A percentile compares a stretch with the other conserved stretches of the same genome.
Evolutionary conservation across 1,284 basidiomycete genomes (phyloP).

Genomic region (Chondrostereum purpureum): DNA sequence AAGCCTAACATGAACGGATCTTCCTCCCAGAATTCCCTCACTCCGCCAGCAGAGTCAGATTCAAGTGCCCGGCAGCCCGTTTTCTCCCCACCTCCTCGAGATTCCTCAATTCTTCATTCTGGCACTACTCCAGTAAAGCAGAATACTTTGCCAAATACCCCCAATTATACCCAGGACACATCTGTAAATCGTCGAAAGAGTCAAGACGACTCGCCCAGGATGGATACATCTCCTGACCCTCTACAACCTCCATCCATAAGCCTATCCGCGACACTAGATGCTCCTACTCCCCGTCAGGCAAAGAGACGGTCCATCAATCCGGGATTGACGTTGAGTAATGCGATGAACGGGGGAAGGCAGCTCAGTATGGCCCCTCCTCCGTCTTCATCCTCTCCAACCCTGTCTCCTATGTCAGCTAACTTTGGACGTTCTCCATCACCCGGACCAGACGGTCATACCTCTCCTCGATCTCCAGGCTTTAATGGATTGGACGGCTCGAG

Average conservation of each 20-base stretch:
- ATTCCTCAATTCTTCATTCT: slow-evolving; percentile 15
- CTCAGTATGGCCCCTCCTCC: slow-evolving; percentile 13
- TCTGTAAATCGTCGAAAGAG: slow-evolving; percentile 1
- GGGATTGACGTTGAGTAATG: slow-evolving; percentile 28
- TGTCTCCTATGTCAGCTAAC: slow-evolving; percentile 28
- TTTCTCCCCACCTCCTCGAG: slow-evolving; percentile 17
- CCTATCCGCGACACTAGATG: neutral
- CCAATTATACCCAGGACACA: slow-evolving; percentile 19
- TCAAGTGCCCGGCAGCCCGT: slow-evolving; percentile 4
- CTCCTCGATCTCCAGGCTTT: slow-evolving; percentile 27
- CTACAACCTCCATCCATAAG: neutral
- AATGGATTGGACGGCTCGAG: slow-evolving; percentile 24
- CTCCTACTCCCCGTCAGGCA: slow-evolving; percentile 23
- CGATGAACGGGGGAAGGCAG: no score
- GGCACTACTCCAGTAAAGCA: slow-evolving; percentile 24
- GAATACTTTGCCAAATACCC: slow-evolving; percentile 29
- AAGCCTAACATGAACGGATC: slow-evolving; percentile 10
- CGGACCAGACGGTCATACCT: slow-evolving; percentile 19
- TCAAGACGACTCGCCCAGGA: neutral
- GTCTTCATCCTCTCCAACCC: slow-evolving; percentile 22
- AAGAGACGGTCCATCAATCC: slow-evolving; percentile 45
- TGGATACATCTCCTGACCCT: neutral
- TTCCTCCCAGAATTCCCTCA: slow-evolving; percentile 29
- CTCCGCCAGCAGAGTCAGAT: slow-evolving; percentile 33
- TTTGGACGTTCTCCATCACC: slow-evolving; percentile 18